phyloP scores from a whole-genome alignment of 495 filamentous ascomycete genomes.

The Aspergillus sclerotioniger region DNA sequence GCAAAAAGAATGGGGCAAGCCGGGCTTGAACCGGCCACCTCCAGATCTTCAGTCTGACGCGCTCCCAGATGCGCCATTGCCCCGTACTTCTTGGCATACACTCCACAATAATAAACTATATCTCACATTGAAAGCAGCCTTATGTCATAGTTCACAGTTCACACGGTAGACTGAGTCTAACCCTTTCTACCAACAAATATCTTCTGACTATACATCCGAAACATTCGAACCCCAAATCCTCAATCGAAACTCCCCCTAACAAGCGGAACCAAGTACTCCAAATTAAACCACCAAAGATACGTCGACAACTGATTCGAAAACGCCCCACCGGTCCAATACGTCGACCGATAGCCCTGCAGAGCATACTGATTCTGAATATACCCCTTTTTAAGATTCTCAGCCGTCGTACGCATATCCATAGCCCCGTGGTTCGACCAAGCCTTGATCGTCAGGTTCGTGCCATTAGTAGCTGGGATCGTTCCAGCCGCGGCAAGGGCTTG shows the following conservation, averaged over 20 bases:
- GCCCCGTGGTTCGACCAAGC: constrained; percentile 38
- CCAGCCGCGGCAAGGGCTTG: constrained; percentile 25
- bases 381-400: constrained; percentile 29
- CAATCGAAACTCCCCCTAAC: background rate
- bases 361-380: constrained; percentile 36
- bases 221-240: too few relatives aligned
- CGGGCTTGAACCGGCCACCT: background rate
- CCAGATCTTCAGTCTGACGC: too few relatives aligned
- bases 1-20: background rate
- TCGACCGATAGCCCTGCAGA: constrained; percentile 38
- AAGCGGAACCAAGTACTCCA: background rate
- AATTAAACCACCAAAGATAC: background rate
- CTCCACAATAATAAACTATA: too few relatives aligned
- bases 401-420: constrained; percentile 32
- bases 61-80: too few relatives aligned
- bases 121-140: too few relatives aligned
- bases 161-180: too few relatives aligned
- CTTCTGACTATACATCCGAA: too few relatives aligned
- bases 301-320: constrained; percentile 14
- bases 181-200: too few relatives aligned
- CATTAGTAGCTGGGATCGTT: constrained; percentile 16
- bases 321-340: constrained; percentile 43
- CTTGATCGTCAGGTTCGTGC: constrained; percentile 28
- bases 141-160: too few relatives aligned
- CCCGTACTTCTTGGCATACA: too few relatives aligned